Evolutionary conservation across 2,329 filamentous ascomycete genomes (phyloP).

Genomic region (Penicillium sp.): DNA sequence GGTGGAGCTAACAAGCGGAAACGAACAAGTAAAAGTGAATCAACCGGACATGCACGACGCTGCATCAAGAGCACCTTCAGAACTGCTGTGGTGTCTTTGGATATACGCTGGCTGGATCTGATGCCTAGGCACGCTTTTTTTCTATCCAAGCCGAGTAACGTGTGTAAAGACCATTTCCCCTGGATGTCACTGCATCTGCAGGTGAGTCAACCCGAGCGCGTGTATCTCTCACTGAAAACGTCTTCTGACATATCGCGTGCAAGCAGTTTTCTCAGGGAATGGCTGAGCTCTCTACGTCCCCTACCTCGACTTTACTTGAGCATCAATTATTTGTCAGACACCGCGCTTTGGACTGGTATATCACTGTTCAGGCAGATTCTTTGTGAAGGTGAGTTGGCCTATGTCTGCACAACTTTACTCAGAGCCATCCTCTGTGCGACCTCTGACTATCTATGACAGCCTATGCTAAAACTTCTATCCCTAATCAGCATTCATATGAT

Average conservation of each 20-base stretch:
- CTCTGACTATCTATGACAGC: too few relatives aligned
- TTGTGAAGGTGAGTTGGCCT: too few relatives aligned
- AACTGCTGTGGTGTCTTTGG: neutral
- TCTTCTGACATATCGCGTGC: neutral
- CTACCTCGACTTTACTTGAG: neutral
- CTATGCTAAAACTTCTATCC: too few relatives aligned
- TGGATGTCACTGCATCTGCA: neutral
- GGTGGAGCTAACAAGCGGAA: neutral
- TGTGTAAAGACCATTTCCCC: neutral
- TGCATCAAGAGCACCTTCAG: neutral
- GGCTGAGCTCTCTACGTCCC: neutral
- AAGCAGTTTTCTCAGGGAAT: too few relatives aligned
- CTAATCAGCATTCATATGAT: too few relatives aligned
- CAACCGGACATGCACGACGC: neutral
- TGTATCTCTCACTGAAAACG: neutral
- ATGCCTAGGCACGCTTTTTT: neutral
- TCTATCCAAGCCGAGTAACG: neutral
- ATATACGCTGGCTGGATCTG: neutral
- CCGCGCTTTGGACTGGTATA: too few relatives aligned
- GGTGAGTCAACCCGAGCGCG: neutral
- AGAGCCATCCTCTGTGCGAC: too few relatives aligned
- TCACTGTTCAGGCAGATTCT: too few relatives aligned
- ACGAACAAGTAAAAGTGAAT: neutral
- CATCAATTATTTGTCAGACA: conserved; percentile 10
- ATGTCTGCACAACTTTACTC: too few relatives aligned